Conservation (phyloP, 345 rosid species). For the rapeseed (Brassica napus) region DNA sequence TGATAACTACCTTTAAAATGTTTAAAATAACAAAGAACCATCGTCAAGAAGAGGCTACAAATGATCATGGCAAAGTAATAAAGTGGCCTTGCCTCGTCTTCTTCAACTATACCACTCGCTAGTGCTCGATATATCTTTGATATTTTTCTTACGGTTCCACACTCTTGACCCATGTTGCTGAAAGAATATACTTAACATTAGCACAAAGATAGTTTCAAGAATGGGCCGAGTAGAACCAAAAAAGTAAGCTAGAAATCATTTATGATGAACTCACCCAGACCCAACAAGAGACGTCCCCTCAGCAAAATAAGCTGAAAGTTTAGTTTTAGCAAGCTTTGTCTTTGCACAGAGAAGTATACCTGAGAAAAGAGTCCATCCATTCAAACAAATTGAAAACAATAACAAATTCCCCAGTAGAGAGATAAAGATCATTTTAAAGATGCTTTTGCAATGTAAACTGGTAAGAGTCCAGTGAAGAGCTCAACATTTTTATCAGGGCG, state of each 20-base stretch:
- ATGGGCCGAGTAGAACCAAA: not conserved
- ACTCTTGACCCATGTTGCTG: slow-evolving; percentile 41
- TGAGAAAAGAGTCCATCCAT: slow-evolving; percentile 36
- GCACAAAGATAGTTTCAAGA: not conserved
- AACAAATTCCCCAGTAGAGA: slow-evolving; percentile 3
- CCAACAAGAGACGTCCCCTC: slow-evolving; percentile 71
- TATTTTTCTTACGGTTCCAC: slow-evolving; percentile 51
- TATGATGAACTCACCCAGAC: slow-evolving; percentile 45
- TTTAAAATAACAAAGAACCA: slow-evolving; percentile 27
- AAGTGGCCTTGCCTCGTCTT: slow-evolving; percentile 58
- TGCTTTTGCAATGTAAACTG: slow-evolving; percentile 1
- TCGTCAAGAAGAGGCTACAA: not conserved
- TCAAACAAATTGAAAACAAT: slow-evolving; percentile 11
- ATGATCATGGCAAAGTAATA: not conserved
- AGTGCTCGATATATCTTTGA: slow-evolving; percentile 76
- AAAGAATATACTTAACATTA: slow-evolving; percentile 1
- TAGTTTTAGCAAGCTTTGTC: slow-evolving; percentile 76
- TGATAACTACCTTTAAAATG: slow-evolving; percentile 54
- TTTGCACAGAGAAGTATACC: slow-evolving; percentile 93
- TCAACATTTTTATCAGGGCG: not conserved
- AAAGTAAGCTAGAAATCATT: not conserved
- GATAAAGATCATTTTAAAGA: not conserved
- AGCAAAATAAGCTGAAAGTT: slow-evolving; percentile 75
- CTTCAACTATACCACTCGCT: slow-evolving; percentile 58
- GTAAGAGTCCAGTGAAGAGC: not conserved